Base-by-base conservation (phyloP, 75 land plant species). In the Pinus albicaulis region DNA sequence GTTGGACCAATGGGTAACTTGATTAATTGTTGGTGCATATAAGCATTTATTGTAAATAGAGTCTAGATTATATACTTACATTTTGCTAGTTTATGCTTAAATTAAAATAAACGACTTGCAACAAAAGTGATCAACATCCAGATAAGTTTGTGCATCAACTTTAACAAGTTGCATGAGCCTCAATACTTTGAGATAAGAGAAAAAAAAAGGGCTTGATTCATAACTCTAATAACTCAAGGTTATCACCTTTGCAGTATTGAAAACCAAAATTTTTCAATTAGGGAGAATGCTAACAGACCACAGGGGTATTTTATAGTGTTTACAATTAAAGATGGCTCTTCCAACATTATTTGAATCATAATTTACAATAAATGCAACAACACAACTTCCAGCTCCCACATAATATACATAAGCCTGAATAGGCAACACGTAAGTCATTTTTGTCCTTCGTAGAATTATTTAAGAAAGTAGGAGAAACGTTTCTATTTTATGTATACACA, bases 251-350 rank as follows among this genome's bases (percentile, higher is more conserved):
- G 94, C 90, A 34, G 90, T 88, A 76, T 92, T 94, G 83, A 83
- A 89, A 36, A 79, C 80, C 55, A 65, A 89, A 63, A 74, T 87
- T 65, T 80, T 88, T 86, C 97, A 94, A 72, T 88, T 90, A 62
- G 94, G 97, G 26, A 94, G 88, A 44, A 94, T 91, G 77, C 92
- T 91, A 77, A 94, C 77, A 56, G 94, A 88, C 97, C 97, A 94
- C 26, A 90, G 77, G 44, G 94, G 92, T 70, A 94, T 73, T 53
- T 80, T 73, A 72, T 83, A 94, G 0, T 72, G 71, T 55, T 26
- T 24, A 23, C 76, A 81, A 41, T 73, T 55, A 44, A 88, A 94
- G 7, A 76, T 72, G 11, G 89, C 82, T 23, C 78, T 88, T 25
- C 76, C 88, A 36, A 73, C 61, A 24, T 79, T 53, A 2, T 80